Evolutionary conservation across 768 basidiomycete species (phyloP), one percentile per base, ranked within the genome.

Genomic region (Rhodosporidiobolus sp.): DNA sequence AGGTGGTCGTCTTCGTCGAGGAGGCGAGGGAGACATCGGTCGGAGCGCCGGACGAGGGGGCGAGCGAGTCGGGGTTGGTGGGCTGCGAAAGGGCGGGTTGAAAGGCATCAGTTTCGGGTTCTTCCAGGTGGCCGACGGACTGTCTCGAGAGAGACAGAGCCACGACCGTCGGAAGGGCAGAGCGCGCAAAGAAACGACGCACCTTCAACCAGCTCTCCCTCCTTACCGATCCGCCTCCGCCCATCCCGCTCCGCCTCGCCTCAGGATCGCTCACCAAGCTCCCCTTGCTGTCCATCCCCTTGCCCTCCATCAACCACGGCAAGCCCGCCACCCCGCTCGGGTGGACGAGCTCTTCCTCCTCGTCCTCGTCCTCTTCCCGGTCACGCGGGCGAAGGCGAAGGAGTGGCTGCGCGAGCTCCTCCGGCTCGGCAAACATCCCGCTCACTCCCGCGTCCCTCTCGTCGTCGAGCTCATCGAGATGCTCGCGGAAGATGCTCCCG

Each of bases 11-110:
- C n/a, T n/a, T n/a, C n/a, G n/a, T n/a, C n/a, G n/a, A n/a, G n/a
- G 54, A 19, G 26, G 57, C 57, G 57, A 58, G n/a, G 26, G 57
- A 58, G 35, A 58, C 57, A 4, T 58, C 38, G 57, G 57, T 58
- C 11, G 35, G 6, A 28, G 22, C 10, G 38, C 14, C 3, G 26
- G 20, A 43, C 26, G 57, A 58, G 35, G 34, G 57, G 38, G 57
- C 22, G 22, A 28, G 35, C 9, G 57, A 24, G 38, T 58, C 57
- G 57, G 57, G 57, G 24, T 58, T 58, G 20, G 57, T 58, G 22
- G 38, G 57, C 57, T 58, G 57, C 22, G n/a, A 35, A 28, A 38
- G 35, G 35, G 26, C 4, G 38, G 38, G 38, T 7, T 7, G 38
- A 43, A 43, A 43, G 14, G 38, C 7, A 14, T 43, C 38, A 43